A percentile compares a stretch with the other conserved stretches of the same genome.
phyloP scores from a whole-genome alignment of 768 basidiomycete genomes.

The Russula abietina region DNA sequence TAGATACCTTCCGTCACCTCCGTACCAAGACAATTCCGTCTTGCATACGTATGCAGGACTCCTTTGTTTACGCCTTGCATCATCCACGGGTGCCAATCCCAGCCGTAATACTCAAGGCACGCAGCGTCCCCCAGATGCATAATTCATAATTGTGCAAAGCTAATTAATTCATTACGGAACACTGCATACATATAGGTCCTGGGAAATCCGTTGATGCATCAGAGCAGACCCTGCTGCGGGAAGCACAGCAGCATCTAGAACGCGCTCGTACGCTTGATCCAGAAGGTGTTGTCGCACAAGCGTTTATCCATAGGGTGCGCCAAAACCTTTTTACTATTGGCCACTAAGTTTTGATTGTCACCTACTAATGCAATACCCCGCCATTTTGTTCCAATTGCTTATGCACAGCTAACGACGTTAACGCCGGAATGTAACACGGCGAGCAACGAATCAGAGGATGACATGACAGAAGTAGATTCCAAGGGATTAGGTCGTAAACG shows the following conservation, averaged over 20 bases:
- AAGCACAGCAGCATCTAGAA: slow-evolving; percentile 61
- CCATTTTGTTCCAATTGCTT: not conserved
- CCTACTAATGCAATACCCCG: slow-evolving; percentile 1
- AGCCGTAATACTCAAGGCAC: slow-evolving; percentile 10
- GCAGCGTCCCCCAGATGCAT: not conserved
- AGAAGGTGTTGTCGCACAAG: slow-evolving; percentile 45
- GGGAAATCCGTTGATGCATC: not conserved
- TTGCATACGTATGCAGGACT: slow-evolving; percentile 83
- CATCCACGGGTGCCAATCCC: slow-evolving; percentile 28
- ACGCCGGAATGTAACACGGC: slow-evolving; percentile 21
- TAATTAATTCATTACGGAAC: not conserved
- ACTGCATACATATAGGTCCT: not conserved
- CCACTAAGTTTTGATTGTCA: not conserved
- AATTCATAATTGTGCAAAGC: not conserved
- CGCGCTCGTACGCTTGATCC: slow-evolving; percentile 57
- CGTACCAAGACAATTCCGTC: slow-evolving; percentile 74
- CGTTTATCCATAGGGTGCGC: slow-evolving; percentile 50
- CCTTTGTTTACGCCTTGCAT: slow-evolving; percentile 58
- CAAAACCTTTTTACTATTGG: not conserved
- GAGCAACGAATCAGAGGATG: slow-evolving; percentile 35
- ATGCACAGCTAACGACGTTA: slow-evolving; percentile 20
- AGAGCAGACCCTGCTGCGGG: slow-evolving; percentile 38
- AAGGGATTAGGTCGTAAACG: slow-evolving; percentile 34
- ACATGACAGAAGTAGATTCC: slow-evolving; percentile 30
- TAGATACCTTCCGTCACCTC: slow-evolving; percentile 83